phyloP scores from a whole-genome alignment of 176 grass and related monocot species.

The Triticum urartu region DNA sequence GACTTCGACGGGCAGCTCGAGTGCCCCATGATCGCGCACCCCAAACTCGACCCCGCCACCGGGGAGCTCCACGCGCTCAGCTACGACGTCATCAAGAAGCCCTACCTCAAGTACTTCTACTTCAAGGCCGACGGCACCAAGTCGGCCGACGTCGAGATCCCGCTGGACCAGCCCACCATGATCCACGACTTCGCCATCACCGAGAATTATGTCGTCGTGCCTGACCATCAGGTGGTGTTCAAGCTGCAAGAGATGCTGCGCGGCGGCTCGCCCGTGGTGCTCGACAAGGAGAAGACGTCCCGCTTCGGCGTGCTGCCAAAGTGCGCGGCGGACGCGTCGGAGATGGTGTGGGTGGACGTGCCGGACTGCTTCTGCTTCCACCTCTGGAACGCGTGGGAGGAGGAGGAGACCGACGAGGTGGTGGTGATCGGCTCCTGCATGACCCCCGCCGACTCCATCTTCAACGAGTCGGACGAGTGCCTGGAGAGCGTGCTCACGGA shows the following conservation, averaged over 20 bases:
- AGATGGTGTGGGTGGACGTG: conserved; percentile 85
- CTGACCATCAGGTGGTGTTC: conserved; percentile 93
- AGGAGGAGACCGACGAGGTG: conserved; percentile 60
- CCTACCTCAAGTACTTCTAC: conserved; percentile 88
- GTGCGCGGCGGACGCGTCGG: conserved; percentile 55
- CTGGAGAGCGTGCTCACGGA: conserved; percentile 84
- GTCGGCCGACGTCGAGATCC: conserved; percentile 83
- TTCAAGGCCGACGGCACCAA: conserved; percentile 64
- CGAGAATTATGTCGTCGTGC: conserved; percentile 68
- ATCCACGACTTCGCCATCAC: conserved; percentile 99
- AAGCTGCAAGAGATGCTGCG: conserved; percentile 92
- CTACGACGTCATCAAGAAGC: conserved; percentile 94
- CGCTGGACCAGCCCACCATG: conserved; percentile 89
- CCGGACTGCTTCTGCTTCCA: conserved; percentile 99
- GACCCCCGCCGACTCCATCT: conserved; percentile 93
- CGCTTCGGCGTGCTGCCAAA: conserved; percentile 86
- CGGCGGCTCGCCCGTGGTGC: conserved; percentile 81
- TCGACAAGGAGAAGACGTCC: conserved; percentile 72
- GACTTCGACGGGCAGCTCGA: conserved; percentile 73
- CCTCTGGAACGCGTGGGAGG: conserved; percentile 99
- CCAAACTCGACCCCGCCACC: conserved; percentile 62
- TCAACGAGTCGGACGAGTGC: conserved; percentile 77
- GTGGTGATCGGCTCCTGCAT: conserved; percentile 94
- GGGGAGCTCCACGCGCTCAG: conserved; percentile 84
- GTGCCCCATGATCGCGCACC: conserved; percentile 87